Percentiles rank a stretch among this genome's conserved stretches.
phyloP scores from a whole-genome alignment of 306 rosid genomes.

The Ziziphus jujuba region DNA sequence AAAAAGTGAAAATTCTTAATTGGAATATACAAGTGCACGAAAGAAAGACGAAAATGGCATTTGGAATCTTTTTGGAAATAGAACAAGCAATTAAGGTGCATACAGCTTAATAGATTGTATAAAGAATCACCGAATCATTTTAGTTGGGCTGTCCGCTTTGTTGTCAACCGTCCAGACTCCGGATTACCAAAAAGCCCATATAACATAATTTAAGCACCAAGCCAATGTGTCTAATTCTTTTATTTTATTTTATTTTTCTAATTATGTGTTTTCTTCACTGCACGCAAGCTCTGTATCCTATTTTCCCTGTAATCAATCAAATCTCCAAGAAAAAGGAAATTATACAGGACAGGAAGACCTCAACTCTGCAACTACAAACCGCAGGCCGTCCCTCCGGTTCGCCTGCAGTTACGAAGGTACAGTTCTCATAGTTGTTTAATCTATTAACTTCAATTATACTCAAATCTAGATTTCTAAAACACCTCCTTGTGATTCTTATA shows the following conservation, averaged over 20 bases:
- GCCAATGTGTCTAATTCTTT: neutral
- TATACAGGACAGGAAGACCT: too few relatives aligned
- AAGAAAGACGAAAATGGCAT: too few relatives aligned
- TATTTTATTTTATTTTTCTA: neutral
- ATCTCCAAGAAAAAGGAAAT: too few relatives aligned
- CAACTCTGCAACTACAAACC: neutral
- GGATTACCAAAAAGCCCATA: neutral
- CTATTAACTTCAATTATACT: neutral
- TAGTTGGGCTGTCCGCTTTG: too few relatives aligned
- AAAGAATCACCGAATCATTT: too few relatives aligned
- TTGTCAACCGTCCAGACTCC: neutral
- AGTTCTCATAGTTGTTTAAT: neutral
- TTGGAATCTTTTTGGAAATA: too few relatives aligned
- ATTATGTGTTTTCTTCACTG: neutral
- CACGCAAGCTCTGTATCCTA: neutral
- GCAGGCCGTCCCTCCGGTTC: neutral
- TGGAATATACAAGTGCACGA: too few relatives aligned
- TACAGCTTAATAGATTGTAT: too few relatives aligned
- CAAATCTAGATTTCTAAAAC: too few relatives aligned
- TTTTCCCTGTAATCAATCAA: neutral
- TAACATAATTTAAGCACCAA: conserved; percentile 10
- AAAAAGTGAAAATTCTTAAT: too few relatives aligned
- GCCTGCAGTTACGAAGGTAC: conserved; percentile 28
- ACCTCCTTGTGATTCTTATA: too few relatives aligned
- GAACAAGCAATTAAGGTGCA: too few relatives aligned